Base-by-base conservation (phyloP, 371 early-diverging fungal species). In the Mortierella sp. region DNA sequence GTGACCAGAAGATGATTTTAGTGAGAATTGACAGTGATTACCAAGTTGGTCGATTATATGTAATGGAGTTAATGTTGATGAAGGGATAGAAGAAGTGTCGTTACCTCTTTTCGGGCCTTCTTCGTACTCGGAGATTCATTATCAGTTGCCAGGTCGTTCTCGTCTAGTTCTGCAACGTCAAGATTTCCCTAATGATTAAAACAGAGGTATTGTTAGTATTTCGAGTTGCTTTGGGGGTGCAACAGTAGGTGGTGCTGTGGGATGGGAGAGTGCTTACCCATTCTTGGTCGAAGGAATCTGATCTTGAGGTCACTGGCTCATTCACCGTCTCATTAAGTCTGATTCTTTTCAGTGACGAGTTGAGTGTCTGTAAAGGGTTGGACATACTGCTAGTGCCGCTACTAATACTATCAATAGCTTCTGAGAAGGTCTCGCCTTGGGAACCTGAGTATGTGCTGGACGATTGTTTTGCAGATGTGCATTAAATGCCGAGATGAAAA, bases 271-370 rank as follows among this genome's bases (percentile, higher is more conserved):
- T 61, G 36, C 28, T 50, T 78, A 79, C 75, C 75, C 80, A 79
- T 65, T 67, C 80, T n/a, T 66, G 38, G 7, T 79, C 79, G 28
- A 67, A 6, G 38, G 80, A 74, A 50, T 79, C 80, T 57, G 79
- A 70, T 64, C 68, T 69, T 22, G 72, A 62, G 47, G 45, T 38
- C 38, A 43, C 50, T 36, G 61, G 53, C 11, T 70, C 61, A 8
- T 48, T 36, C 3, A 19, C 43, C 2, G 28, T 24, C 50, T 79
- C 80, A 21, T 70, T 36, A 13, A 79, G 75, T 55, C 80, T 63
- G 47, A 79, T 79, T 66, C 80, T 70, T 22, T 74, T 79, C 62
- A 79, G 64, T 21, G 74, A 74, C 22, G 74, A 68, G 62, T 79
- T 79, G 58, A 79, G 70, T 6, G 74, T 67, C n/a, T 71, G 71